Base-by-base conservation (phyloP, 352 stramenopile species). In the Globisporangium takayamanum region DNA sequence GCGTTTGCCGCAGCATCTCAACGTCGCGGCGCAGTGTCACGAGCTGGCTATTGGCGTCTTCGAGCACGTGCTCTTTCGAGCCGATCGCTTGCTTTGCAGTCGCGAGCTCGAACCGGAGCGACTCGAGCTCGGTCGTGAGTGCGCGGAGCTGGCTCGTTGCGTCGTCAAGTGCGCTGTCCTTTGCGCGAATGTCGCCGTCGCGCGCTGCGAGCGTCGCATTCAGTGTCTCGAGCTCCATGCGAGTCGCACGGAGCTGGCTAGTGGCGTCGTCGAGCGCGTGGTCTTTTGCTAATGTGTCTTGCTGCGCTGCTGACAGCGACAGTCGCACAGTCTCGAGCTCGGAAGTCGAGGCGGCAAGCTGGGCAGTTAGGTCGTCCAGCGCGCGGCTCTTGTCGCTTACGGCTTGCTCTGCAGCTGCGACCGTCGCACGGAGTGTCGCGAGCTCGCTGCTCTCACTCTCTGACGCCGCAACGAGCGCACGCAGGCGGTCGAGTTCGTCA, bases 191-290 rank as follows among this genome's bases (percentile, higher is more conserved):
- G 33, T 56, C 48, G 12, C 16, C 48, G 5, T 53, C 25, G 7
- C 25, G 37, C 26, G 48, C 10, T n/a, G 26, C 48, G 5, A 18
- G 50, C 22, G 61, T 77, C 39, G 60, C 22, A 26, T 76, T 58
- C 11, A 78, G 25, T 12, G 64, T 54, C 5, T 62, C 47, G 14
- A 72, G 33, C 22, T 76, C 48, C 4, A 25, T 16, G 10, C 16
- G n/a, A 30, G 22, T 67, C 33, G 57, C 54, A 16, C 60, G 60
- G 18, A 72, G 48, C 18, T 76, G 49, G 7, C 66, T 45, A 12
- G 67, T 70, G 18, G 62, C 51, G 41, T 77, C 50, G 6, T 41
- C 70, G 11, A 53, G 50, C 25, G 16, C 14, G 7, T 39, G 48
- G 8, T 53, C 48, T 25, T 41, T 53, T 15, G 18, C 33, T 2